Conservation (phyloP, 495 filamentous ascomycete genomes). For the Xylaria flabelliformis region DNA sequence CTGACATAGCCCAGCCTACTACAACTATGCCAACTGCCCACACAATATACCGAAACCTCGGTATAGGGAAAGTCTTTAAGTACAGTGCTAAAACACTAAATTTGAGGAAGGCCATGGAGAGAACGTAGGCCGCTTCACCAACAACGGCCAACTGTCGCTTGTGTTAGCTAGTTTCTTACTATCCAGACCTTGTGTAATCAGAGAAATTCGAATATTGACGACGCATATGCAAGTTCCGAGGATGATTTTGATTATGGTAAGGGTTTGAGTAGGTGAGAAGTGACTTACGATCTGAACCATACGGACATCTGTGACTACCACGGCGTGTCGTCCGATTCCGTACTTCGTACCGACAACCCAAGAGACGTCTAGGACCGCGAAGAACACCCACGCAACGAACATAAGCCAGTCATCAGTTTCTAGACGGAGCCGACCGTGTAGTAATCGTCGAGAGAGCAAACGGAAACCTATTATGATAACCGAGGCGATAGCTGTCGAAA, state of each 20-base stretch:
- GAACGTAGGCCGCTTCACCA: constrained; percentile 19
- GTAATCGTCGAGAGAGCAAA: constrained; percentile 23
- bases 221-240: neutral
- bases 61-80: constrained; percentile 9
- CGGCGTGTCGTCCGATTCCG: constrained; percentile 27
- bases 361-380: constrained; percentile 13
- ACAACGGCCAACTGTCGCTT: constrained; percentile 20
- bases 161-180: neutral
- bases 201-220: neutral
- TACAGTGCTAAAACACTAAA: constrained; percentile 29
- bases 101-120: constrained; percentile 29
- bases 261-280: neutral
- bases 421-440: constrained; percentile 14
- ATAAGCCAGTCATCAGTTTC: constrained; percentile 29
- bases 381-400: constrained; percentile 26
- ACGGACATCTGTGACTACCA: constrained; percentile 18
- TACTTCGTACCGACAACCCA: constrained; percentile 23
- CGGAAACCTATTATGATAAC: constrained; percentile 19
- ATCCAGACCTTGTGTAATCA: neutral
- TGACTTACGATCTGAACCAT: constrained; percentile 28
- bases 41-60: constrained; percentile 17
- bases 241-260: too few relatives aligned
- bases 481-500: constrained; percentile 18
- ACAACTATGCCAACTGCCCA: constrained; percentile 24
- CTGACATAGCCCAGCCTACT: constrained; percentile 23